Evolutionary conservation across 306 rosid genomes (phyloP), one percentile per base, ranked within the genome.

Genomic region (Vigna reflexopilosa): DNA sequence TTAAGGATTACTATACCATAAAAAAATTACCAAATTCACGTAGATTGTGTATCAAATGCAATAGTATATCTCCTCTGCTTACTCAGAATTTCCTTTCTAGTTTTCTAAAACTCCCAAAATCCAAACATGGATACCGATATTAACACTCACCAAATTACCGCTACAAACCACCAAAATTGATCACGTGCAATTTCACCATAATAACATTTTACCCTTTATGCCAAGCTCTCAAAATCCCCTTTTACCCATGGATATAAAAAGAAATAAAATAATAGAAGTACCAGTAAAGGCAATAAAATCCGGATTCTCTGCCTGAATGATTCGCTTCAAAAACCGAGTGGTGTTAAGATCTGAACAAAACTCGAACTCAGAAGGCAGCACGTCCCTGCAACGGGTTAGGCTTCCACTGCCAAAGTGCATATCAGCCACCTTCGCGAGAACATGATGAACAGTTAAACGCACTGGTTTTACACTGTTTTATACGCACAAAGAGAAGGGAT

Each of bases 221-320:
- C 3, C 14, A 77, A 11, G 34, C 16, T 44, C 62, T 17, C 16
- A 58, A 14, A 1, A 74, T 28, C 57, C 58, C 28, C 15, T 8
- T 40, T 56, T 64, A 58, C 12, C 30, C 13, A 6, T n/a, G 4
- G 19, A 63, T 6, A n/a, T 49, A 66, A 32, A 32, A 32, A 4
- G 67, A 62, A 62, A 62, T 34, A 73, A 72, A 66, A 8, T 2
- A 73, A 59, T 7, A 30, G 55, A 36, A 38, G 1, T 22, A 93
- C 98, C 97, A 4, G 97, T 92, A 74, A 94, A 94, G n/a, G 97
- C 96, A 70, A 94, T 74, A 76, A 94, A 87, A 88, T 92, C 91
- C 63, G 97, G 98, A 58, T 72, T 86, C 78, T 94, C 97, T 42
- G 83, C 84, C 4, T 77, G 80, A 51, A 92, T 80, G 77, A 94